Evolutionary conservation across 257 asterid species (phyloP).

Genomic region (Solanum neorickii): DNA sequence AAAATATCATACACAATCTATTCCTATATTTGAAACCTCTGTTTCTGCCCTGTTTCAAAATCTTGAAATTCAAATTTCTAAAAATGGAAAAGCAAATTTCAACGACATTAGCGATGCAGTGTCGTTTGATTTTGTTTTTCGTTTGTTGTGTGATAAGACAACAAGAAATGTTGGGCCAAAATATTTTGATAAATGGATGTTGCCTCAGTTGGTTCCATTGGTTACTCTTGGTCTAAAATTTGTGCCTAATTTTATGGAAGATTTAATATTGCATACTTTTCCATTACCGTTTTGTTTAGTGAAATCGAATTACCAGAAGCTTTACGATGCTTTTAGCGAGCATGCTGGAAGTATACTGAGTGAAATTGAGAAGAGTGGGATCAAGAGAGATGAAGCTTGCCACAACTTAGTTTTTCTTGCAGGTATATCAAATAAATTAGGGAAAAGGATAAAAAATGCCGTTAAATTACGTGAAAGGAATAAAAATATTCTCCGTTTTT

Average conservation of each 20-base stretch:
- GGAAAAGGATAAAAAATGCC: too few relatives aligned
- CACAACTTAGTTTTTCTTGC: slow-evolving; percentile 71
- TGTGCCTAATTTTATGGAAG: slow-evolving; percentile 46
- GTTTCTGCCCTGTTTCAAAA: slow-evolving; percentile 23
- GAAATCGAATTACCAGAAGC: slow-evolving; percentile 33
- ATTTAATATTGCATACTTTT: slow-evolving; percentile 39
- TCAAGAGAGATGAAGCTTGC: slow-evolving; percentile 64
- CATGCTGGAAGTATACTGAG: slow-evolving; percentile 24
- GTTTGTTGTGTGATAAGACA: slow-evolving; percentile 31
- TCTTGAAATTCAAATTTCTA: slow-evolving; percentile 36
- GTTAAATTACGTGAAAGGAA: too few relatives aligned
- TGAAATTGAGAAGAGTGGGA: slow-evolving; percentile 37
- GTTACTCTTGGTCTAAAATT: slow-evolving; percentile 25
- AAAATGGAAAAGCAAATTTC: slow-evolving; percentile 28
- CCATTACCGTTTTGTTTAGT: slow-evolving; percentile 29
- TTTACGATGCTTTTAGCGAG: slow-evolving; percentile 28
- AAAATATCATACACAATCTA: slow-evolving; percentile 11
- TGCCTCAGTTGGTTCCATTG: slow-evolving; percentile 49
- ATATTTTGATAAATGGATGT: slow-evolving; percentile 40
- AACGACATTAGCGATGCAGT: slow-evolving; percentile 29
- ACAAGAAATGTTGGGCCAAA: slow-evolving; percentile 22
- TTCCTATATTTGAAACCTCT: slow-evolving; percentile 33
- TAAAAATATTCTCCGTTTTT: rapidly evolving
- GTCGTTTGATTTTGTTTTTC: slow-evolving; percentile 65
- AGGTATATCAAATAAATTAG: background rate